phyloP scores from a whole-genome alignment of 768 basidiomycete species.

The Lactarius psammicola region DNA sequence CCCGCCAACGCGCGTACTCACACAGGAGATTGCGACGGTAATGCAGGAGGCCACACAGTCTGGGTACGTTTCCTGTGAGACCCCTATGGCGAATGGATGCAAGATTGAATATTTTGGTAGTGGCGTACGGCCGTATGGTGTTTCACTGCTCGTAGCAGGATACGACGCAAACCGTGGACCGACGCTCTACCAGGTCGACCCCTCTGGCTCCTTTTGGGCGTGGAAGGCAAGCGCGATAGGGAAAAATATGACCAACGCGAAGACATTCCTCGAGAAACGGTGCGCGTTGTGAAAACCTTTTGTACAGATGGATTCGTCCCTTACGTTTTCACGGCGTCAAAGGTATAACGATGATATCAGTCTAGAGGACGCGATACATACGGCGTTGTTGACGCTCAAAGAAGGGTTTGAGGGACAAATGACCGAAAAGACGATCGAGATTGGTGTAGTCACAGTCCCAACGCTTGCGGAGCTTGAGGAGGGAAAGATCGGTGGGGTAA shows the following conservation, averaged over 20 bases:
- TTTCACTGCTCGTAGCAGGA: conserved; percentile 94
- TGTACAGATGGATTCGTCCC: neutral
- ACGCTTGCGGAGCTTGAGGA: conserved; percentile 65
- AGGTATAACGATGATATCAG: conserved; percentile 99
- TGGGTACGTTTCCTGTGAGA: conserved; percentile 60
- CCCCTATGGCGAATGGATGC: neutral
- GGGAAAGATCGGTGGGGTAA: conserved; percentile 65
- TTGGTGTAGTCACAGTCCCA: conserved; percentile 92
- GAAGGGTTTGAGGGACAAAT: conserved; percentile 99
- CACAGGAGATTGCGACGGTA: conserved; percentile 95
- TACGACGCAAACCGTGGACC: conserved; percentile 96
- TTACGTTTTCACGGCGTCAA: conserved; percentile 9
- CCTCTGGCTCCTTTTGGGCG: conserved; percentile 98
- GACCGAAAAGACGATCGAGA: conserved; percentile 99
- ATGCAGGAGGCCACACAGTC: conserved; percentile 99
- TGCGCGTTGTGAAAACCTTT: conserved; percentile 39
- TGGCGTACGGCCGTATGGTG: conserved; percentile 98
- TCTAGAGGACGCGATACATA: conserved; percentile 98
- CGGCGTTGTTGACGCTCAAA: conserved; percentile 94
- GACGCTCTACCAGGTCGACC: conserved; percentile 98
- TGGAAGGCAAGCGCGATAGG: conserved; percentile 99
- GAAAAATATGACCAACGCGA: conserved; percentile 99
- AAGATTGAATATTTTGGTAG: conserved; percentile 41
- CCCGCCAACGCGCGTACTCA: conserved; percentile 92
- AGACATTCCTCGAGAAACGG: conserved; percentile 99